Conservation (phyloP, 1,139 yeast genomes). For the Petasospora rhodanensis region DNA sequence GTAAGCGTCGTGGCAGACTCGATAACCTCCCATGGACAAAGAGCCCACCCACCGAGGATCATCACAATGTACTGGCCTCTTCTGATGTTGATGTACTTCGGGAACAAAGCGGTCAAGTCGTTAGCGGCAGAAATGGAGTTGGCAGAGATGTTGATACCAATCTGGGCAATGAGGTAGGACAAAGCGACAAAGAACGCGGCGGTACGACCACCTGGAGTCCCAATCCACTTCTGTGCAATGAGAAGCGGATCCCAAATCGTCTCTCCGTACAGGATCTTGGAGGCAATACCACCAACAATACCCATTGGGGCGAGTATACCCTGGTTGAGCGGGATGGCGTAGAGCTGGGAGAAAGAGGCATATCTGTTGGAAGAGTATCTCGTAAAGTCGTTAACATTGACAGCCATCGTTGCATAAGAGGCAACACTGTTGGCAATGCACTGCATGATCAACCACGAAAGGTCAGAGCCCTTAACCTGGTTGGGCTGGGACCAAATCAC, state of each 20-base stretch:
- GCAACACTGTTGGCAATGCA: conserved; percentile 7
- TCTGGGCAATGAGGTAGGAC: conserved; percentile 13
- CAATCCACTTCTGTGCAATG: conserved; percentile 13
- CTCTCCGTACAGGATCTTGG: conserved; percentile 12
- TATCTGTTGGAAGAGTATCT: conserved; percentile 11
- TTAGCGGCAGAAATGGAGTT: conserved; percentile 14
- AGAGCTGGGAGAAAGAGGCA: conserved; percentile 11
- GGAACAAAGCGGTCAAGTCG: conserved; percentile 14
- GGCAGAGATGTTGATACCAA: conserved; percentile 15
- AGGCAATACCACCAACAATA: conserved; percentile 13
- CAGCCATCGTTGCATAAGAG: conserved; percentile 13
- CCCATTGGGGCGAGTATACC: conserved; percentile 15
- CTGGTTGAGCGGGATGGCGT: conserved; percentile 13
- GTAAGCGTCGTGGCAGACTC: conserved; percentile 32
- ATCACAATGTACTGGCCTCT: conserved; percentile 27
- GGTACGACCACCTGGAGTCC: conserved; percentile 14
- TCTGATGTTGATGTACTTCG: conserved; percentile 13
- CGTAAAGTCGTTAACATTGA: conserved; percentile 14
- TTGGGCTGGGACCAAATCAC: conserved; percentile 8
- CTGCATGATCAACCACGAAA: conserved; percentile 10
- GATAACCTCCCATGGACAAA: conserved; percentile 36
- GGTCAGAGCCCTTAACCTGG: conserved; percentile 5
- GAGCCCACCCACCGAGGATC: conserved; percentile 32
- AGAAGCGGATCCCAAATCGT: conserved; percentile 12
- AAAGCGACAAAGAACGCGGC: conserved; percentile 13